phyloP scores from a whole-genome alignment of 208 protist genomes.

The Trypanosoma rangeli region DNA sequence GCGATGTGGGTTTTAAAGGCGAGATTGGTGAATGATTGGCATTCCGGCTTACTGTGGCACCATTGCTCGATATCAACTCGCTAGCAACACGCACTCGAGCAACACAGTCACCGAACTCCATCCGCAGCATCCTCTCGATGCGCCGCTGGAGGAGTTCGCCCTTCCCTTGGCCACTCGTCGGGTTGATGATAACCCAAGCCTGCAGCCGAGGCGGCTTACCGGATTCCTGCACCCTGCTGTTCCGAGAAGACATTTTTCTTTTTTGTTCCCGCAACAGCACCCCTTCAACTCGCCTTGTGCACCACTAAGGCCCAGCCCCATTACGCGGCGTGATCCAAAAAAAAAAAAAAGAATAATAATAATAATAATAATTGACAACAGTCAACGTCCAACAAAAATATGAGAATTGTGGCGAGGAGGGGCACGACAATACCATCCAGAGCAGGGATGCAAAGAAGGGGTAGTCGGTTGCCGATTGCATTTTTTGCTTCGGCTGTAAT shows the following conservation, averaged over 20 bases:
- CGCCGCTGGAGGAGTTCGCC: conserved; percentile 12
- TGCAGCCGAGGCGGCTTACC: neutral
- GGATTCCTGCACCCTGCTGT: neutral
- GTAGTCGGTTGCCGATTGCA: too few species aligned
- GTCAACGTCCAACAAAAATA: too few species aligned
- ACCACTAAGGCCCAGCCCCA: neutral
- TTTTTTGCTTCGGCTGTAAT: too few species aligned
- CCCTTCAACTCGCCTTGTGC: neutral
- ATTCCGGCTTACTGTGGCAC: neutral
- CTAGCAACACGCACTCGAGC: conserved; percentile 1
- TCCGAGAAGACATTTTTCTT: neutral
- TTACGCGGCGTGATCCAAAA: neutral
- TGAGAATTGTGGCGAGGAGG: too few species aligned
- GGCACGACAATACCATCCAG: too few species aligned
- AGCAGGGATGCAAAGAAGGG: too few species aligned
- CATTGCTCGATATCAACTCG: conserved; percentile 6
- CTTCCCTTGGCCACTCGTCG: conserved; percentile 50
- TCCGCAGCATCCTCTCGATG: conserved; percentile 21
- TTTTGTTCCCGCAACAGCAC: neutral
- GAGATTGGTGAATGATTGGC: neutral
- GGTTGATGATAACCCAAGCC: conserved; percentile 67
- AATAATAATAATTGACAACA: too few species aligned
- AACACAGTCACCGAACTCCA: conserved; percentile 6
- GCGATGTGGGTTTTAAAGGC: neutral
- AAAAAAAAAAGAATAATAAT: neutral